Evolutionary conservation across 2,329 filamentous ascomycete species (phyloP).

Genomic region (Fusarium tanahbumbuense): DNA sequence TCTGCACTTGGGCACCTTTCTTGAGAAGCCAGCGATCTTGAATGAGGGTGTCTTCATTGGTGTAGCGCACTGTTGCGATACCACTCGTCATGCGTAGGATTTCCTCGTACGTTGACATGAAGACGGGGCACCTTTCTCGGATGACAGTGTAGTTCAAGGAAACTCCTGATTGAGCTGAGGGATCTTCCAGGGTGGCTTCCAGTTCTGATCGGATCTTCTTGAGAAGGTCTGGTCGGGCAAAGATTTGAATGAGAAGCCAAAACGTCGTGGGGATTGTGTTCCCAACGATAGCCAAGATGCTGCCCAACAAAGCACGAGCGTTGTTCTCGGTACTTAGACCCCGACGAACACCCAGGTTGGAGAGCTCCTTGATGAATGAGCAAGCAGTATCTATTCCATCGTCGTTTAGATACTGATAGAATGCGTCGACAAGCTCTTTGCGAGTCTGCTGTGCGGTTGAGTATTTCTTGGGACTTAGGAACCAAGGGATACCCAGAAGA

Average conservation of each 20-base stretch:
- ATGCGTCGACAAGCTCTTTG: conserved; percentile 28
- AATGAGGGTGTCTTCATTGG: conserved; percentile 32
- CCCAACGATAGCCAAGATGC: conserved; percentile 35
- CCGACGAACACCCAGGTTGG: conserved; percentile 16
- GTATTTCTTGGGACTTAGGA: conserved; percentile 29
- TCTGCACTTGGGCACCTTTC: conserved; percentile 39
- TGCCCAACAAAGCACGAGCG: conserved; percentile 34
- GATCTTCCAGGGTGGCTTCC: conserved; percentile 11
- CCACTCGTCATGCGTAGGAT: conserved; percentile 36
- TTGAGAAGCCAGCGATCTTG: conserved; percentile 33
- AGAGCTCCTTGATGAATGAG: conserved; percentile 35
- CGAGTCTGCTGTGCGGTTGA: conserved; percentile 15
- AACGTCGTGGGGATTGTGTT: conserved; percentile 38
- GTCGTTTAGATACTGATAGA: conserved; percentile 21
- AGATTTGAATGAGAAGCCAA: conserved; percentile 28
- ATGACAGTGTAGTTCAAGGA: conserved; percentile 12
- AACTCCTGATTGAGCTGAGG: not conserved
- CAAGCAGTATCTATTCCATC: conserved; percentile 24
- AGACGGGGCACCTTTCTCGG: conserved; percentile 26
- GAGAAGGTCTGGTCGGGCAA: conserved; percentile 17
- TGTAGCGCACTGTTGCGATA: conserved; percentile 37
- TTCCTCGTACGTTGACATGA: conserved; percentile 37
- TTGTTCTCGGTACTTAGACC: conserved; percentile 39
- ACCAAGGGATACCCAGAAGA: conserved; percentile 32
- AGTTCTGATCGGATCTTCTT: conserved; percentile 19